Evolutionary conservation across 2,329 filamentous ascomycete species (phyloP).

Genomic region (Coleophoma crateriformis): DNA sequence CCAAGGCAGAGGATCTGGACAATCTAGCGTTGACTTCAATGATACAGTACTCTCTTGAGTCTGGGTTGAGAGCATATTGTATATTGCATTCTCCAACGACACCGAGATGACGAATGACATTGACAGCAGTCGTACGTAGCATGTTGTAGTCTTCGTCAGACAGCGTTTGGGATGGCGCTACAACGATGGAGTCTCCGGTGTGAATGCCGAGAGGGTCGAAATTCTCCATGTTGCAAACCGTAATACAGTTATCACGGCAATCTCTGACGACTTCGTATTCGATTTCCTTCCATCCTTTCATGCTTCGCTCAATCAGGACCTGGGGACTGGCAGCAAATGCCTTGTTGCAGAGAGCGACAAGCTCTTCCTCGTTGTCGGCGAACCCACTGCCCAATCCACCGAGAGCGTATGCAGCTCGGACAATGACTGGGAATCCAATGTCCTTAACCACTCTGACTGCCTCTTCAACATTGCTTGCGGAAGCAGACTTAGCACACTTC

Average conservation of each 20-base stretch:
- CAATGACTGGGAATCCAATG: slow-evolving; percentile 95
- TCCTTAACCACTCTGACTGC: slow-evolving; percentile 81
- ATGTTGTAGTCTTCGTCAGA: slow-evolving; percentile 99
- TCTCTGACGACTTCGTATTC: slow-evolving; percentile 98
- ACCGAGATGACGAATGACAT: slow-evolving; percentile 93
- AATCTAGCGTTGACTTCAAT: slow-evolving; percentile 98
- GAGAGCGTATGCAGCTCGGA: slow-evolving; percentile 91
- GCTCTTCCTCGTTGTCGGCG: slow-evolving; percentile 77
- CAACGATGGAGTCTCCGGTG: slow-evolving; percentile 96
- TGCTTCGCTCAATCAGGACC: slow-evolving; percentile 92
- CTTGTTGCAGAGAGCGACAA: slow-evolving; percentile 86
- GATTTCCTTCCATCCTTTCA: slow-evolving; percentile 99
- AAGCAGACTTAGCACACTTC: slow-evolving; percentile 96
- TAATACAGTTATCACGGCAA: slow-evolving; percentile 95
- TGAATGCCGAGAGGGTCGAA: slow-evolving; percentile 98
- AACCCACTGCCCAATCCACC: slow-evolving; percentile 95
- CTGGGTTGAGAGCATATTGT: slow-evolving; percentile 94
- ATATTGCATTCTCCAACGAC: slow-evolving; percentile 99
- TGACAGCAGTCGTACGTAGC: slow-evolving; percentile 93
- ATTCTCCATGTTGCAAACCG: slow-evolving; percentile 99
- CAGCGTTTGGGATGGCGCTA: slow-evolving; percentile 92
- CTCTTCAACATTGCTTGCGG: slow-evolving; percentile 82
- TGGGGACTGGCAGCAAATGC: slow-evolving; percentile 94
- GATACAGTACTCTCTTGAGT: slow-evolving; percentile 95
- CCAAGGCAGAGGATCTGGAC: slow-evolving; percentile 89